Evolutionary conservation across 164 flowering plant genomes (phyloP).

Genomic region (Dillenia turbinata): DNA sequence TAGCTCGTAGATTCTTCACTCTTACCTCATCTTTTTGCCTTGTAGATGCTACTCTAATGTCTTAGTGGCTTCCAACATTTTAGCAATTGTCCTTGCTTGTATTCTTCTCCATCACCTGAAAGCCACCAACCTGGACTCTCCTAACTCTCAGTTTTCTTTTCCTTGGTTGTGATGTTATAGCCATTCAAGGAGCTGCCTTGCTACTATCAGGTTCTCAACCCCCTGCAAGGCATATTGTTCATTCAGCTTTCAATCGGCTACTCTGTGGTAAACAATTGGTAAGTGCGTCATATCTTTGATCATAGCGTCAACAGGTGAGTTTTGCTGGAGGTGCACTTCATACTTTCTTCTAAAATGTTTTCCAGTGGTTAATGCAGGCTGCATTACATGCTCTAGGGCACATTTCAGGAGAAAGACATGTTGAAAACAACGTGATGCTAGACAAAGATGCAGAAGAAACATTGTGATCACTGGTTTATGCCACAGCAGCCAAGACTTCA

Average conservation of each 20-base stretch:
- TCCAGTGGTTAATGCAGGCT: slow-evolving; percentile 46
- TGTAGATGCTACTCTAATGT: too few species aligned
- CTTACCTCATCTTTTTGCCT: too few species aligned
- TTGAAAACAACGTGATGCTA: slow-evolving; percentile 34
- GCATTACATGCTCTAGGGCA: slow-evolving; percentile 89
- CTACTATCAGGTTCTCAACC: slow-evolving; percentile 50
- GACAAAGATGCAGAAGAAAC: slow-evolving; percentile 58
- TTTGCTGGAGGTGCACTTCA: not conserved
- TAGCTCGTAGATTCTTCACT: too few species aligned
- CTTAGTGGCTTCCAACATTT: too few species aligned
- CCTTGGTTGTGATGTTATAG: slow-evolving; percentile 29
- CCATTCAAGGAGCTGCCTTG: slow-evolving; percentile 61
- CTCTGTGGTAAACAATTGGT: slow-evolving; percentile 79
- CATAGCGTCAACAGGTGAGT: not conserved
- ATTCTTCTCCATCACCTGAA: too few species aligned
- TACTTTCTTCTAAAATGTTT: slow-evolving; percentile 5
- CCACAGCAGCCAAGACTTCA: slow-evolving; percentile 56
- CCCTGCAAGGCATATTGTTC: slow-evolving; percentile 58
- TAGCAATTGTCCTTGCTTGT: too few species aligned
- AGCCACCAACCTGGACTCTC: too few species aligned
- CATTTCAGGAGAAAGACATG: slow-evolving; percentile 62
- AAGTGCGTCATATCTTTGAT: slow-evolving; percentile 14
- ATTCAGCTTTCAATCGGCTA: slow-evolving; percentile 70
- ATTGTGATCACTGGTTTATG: slow-evolving; percentile 60
- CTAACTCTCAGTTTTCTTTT: too few species aligned